These are phyloP conservation scores for Ascochyta clinopodiicola DNA, from an alignment of 2,329 filamentous ascomycete genomes.

Conservation along the genomic window DNA sequence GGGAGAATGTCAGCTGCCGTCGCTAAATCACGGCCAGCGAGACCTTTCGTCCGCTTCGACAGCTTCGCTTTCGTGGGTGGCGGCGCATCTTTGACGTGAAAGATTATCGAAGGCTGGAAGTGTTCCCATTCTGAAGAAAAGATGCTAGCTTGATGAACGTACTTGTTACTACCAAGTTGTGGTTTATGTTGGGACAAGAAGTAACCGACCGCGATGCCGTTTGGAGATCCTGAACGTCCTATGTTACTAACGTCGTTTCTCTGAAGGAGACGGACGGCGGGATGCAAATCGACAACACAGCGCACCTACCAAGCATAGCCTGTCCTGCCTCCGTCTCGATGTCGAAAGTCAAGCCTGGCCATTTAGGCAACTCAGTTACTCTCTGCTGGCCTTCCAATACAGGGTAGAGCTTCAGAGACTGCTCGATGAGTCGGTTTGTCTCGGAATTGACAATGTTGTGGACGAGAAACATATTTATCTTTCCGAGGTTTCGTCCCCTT, in stretches of 20 bases:
- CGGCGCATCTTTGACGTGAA: neutral
- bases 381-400: neutral
- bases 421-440: neutral
- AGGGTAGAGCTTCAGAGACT: neutral
- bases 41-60: neutral
- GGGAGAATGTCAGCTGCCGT: neutral
- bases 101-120: neutral
- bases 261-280: neutral
- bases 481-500: neutral
- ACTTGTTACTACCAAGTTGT: constrained; percentile 14
- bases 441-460: neutral
- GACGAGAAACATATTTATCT: neutral
- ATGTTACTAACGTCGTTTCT: neutral
- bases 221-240: constrained; percentile 6
- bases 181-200: constrained; percentile 16
- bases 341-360: neutral
- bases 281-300: neutral
- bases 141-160: constrained; percentile 3
- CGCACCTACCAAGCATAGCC: constrained; percentile 11
- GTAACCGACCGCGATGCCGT: constrained; percentile 10
- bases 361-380: neutral
- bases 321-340: neutral
- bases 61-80: neutral
- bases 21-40: neutral
- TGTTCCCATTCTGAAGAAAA: neutral